A percentile compares a stretch with the other conserved stretches of the same genome.
Conservation (phyloP, 108 stramenopile genomes). For the Cyclotella cryptica region DNA sequence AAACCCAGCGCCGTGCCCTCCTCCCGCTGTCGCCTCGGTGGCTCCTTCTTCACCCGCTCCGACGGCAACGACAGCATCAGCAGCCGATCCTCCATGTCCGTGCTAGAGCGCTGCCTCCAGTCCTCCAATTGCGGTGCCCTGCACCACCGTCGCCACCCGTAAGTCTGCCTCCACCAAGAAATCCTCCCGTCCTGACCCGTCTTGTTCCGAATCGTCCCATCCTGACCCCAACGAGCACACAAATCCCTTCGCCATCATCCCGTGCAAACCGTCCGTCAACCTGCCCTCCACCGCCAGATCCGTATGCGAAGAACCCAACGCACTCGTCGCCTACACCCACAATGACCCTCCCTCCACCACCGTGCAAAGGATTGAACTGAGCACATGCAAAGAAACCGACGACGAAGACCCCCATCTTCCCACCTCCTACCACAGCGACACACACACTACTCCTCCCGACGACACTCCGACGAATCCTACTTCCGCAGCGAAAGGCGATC, state of each 20-base stretch:
- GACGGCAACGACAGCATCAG: conserved; percentile 22
- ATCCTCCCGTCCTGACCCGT: too few relatives aligned
- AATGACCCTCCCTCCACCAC: conserved; percentile 3
- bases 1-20: neutral
- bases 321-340: too few relatives aligned
- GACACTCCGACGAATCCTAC: neutral
- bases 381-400: conserved; percentile 2
- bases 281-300: conserved; percentile 7
- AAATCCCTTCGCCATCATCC: neutral
- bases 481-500: neutral
- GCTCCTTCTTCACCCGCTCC: neutral
- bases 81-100: too few relatives aligned
- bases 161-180: too few relatives aligned
- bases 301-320: neutral
- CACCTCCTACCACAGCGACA: too few relatives aligned
- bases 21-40: neutral
- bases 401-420: too few relatives aligned
- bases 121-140: neutral
- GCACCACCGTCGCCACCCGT: too few relatives aligned
- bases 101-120: neutral
- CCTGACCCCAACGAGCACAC: too few relatives aligned
- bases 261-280: neutral
- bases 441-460: neutral
- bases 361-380: neutral
- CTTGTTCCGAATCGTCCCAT: neutral